A percentile compares a stretch with the other conserved stretches of the same genome.
These are phyloP conservation scores for Smittium mucronatum DNA, from an alignment of 371 early-diverging fungal genomes.

Conservation along the genomic window DNA sequence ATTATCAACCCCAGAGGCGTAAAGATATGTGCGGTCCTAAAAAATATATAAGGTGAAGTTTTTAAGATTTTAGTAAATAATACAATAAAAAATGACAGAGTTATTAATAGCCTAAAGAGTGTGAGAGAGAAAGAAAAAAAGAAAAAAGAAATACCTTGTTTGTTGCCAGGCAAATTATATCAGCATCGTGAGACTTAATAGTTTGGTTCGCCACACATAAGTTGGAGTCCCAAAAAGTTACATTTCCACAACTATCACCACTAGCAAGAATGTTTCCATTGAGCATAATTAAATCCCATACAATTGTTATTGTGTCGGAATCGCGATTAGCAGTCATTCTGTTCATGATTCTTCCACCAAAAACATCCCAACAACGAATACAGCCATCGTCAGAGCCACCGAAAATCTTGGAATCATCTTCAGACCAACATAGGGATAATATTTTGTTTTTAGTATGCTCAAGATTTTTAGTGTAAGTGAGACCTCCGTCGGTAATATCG, in stretches of 20 bases:
- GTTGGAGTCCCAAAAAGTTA: constrained; percentile 73
- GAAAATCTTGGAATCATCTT: constrained; percentile 52
- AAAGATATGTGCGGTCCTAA: too few species aligned
- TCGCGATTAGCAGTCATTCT: constrained; percentile 58
- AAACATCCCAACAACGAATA: constrained; percentile 58
- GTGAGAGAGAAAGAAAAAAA: too few species aligned
- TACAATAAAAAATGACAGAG: too few species aligned
- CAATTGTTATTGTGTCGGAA: constrained; percentile 28
- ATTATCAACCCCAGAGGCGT: constrained; percentile 82
- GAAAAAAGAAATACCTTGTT: too few species aligned
- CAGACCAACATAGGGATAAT: constrained; percentile 73
- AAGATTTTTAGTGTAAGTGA: constrained; percentile 54
- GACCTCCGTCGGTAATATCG: constrained; percentile 54
- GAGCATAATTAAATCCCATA: constrained; percentile 42
- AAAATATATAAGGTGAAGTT: too few species aligned
- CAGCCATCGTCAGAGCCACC: constrained; percentile 74
- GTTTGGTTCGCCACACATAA: constrained; percentile 53
- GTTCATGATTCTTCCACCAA: constrained; percentile 38
- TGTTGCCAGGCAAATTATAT: constrained; percentile 71
- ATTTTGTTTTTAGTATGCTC: constrained; percentile 62
- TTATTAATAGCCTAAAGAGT: too few species aligned
- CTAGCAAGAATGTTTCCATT: constrained; percentile 58
- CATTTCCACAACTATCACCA: constrained; percentile 80
- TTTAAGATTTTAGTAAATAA: too few species aligned
- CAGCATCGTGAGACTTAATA: constrained; percentile 65